Evolutionary conservation across 2,329 filamentous ascomycete genomes (phyloP).

Genomic region (Helicocarpus griseus): DNA sequence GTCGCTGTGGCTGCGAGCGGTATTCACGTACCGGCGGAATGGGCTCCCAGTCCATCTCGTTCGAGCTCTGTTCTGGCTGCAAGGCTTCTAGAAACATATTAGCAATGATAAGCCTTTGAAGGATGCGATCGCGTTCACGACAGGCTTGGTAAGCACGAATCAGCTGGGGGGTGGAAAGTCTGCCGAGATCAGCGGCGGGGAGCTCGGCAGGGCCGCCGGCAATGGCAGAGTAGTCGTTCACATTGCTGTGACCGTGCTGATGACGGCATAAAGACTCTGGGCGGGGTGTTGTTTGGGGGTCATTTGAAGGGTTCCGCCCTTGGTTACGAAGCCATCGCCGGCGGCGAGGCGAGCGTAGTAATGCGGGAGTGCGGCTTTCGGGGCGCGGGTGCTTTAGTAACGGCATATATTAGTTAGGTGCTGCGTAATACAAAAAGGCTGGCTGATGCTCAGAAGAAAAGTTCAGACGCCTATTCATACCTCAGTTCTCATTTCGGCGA

Average conservation of each 20-base stretch:
- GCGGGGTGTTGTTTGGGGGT: not conserved
- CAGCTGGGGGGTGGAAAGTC: not conserved
- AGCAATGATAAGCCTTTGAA: not conserved
- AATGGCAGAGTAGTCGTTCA: not conserved
- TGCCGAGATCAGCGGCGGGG: not conserved
- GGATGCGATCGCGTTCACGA: not conserved
- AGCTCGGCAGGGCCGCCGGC: too few relatives aligned
- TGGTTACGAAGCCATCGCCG: not conserved
- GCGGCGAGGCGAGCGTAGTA: too few relatives aligned
- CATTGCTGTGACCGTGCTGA: not conserved
- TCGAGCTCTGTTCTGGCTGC: not conserved
- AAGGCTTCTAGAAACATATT: not conserved
- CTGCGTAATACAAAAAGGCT: not conserved
- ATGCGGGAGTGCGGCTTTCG: too few relatives aligned
- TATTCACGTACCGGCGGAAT: not conserved
- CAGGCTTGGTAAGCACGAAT: not conserved
- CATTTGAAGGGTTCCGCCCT: not conserved
- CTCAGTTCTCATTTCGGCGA: not conserved
- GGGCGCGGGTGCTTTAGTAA: too few relatives aligned
- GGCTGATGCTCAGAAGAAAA: not conserved
- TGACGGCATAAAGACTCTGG: too few relatives aligned
- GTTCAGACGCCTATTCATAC: not conserved
- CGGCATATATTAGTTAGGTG: too few relatives aligned
- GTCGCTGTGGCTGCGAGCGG: not conserved
- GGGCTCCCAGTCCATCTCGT: conserved; percentile 1